These are phyloP conservation scores for Rhodotorula sp. DNA, from an alignment of 1,284 basidiomycete species.

Conservation along the genomic window DNA sequence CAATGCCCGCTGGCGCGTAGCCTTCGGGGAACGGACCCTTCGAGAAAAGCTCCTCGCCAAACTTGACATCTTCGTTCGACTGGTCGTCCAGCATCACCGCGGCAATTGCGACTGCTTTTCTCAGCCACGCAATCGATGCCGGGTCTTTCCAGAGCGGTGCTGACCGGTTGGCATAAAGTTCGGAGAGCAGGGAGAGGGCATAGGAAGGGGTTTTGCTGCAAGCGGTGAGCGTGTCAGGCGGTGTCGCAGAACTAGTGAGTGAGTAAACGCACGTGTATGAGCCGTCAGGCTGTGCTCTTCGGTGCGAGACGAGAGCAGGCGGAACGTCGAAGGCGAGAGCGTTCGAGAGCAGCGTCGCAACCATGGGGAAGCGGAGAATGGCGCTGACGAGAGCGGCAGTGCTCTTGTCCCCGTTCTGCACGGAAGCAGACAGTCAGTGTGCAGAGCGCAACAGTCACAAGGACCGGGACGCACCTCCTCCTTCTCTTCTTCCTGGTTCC, in stretches of 20 bases:
- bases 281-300: conserved; percentile 33
- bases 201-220: conserved; percentile 34
- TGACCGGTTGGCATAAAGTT: conserved; percentile 78
- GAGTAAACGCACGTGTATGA: conserved; percentile 41
- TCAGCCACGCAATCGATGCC: conserved; percentile 65
- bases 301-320: conserved; percentile 58
- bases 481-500: conserved; percentile 56
- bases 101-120: conserved; percentile 16
- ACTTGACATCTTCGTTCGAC: conserved; percentile 29
- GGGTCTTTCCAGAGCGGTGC: conserved; percentile 75
- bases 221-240: neutral
- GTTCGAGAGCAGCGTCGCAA: conserved; percentile 75
- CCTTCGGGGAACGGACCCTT: conserved; percentile 34
- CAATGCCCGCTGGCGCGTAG: conserved; percentile 38
- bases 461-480: conserved; percentile 52
- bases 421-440: neutral
- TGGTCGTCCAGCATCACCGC: conserved; percentile 26
- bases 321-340: conserved; percentile 72
- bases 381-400: conserved; percentile 68
- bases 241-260: conserved; percentile 12
- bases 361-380: conserved; percentile 70
- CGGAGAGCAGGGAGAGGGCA: conserved; percentile 63
- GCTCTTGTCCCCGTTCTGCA: conserved; percentile 58
- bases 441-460: neutral
- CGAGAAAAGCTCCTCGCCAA: conserved; percentile 31